Conservation (phyloP, 441 rosid genomes). For the Pelargonium fulgidum region DNA sequence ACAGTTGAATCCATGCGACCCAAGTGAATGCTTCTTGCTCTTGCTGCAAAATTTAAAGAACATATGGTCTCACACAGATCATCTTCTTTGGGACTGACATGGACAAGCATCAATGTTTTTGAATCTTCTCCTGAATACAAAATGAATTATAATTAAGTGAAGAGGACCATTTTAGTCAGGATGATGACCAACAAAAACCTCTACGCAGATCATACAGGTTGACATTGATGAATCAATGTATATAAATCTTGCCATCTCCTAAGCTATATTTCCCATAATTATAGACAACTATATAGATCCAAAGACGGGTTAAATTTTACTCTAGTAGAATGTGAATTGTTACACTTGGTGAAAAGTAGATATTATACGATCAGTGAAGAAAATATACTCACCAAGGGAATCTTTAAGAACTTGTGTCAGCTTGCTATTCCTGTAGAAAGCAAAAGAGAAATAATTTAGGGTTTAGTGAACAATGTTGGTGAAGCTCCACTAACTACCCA, state of each 20-base stretch:
- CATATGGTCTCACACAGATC: constrained; percentile 77
- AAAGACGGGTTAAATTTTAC: no score
- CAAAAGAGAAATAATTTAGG: constrained; percentile 13
- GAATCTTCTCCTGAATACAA: constrained; percentile 60
- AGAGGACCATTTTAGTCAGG: constrained; percentile 3
- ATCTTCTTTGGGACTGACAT: constrained; percentile 73
- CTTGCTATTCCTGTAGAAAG: constrained; percentile 69
- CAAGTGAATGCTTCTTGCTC: constrained; percentile 58
- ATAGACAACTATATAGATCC: no score
- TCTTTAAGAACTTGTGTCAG: constrained; percentile 80
- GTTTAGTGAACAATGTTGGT: constrained; percentile 1
- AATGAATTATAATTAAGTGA: constrained; percentile 9
- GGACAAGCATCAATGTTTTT: constrained; percentile 76
- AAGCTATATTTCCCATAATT: no score
- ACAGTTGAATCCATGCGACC: constrained; percentile 48
- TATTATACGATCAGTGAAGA: not conserved
- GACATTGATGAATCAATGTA: no score
- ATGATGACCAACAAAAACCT: not conserved
- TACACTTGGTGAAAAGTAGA: not conserved
- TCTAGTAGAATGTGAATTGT: no score
- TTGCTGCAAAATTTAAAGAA: constrained; percentile 63
- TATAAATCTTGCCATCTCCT: no score
- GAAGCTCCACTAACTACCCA: constrained; percentile 3
- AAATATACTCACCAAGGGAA: constrained; percentile 53
- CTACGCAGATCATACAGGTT: no score